Base-by-base conservation (phyloP, 1,284 basidiomycete genomes). In the Bondarzewia mesenterica region DNA sequence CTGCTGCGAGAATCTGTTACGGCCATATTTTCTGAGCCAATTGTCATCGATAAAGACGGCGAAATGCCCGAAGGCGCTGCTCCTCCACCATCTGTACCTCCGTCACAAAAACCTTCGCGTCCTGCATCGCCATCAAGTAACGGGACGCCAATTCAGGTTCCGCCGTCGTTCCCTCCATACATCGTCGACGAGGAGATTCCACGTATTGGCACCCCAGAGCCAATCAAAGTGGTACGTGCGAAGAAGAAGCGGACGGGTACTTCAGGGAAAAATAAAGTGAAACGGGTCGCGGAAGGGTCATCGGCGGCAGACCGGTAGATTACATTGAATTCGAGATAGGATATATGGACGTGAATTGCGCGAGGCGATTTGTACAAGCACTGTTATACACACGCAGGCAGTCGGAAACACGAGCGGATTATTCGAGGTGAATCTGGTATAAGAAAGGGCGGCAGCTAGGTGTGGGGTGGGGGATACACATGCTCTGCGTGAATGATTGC, bases 21-120 rank as follows among this genome's bases (percentile, higher is more conserved):
- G 15, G 12, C 20, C 32, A 40, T 46, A 20, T 45, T 59, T 16
- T 51, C 57, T 40, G 63, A 61, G 46, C 51, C 60, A 14, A 87
- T 79, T 52, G 67, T 78, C 20, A 78, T 94, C 54, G 89, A 93
- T 55, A 78, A 77, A 56, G 76, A 81, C 0, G 92, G 92, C 2
- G 91, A 93, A 64, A 89, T 93, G 85, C 93, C 91, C 2, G 75
- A 77, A 38, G 76, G 79, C 26, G 73, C 71, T 51, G 41, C 52
- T 55, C 46, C 52, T 47, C 42, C 52, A n/a, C 4, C 23, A 26
- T 29, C 42, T 46, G 29, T 54, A 7, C 50, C 62, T 21, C 52
- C 51, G 27, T 47, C 35, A 57, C 54, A 35, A 46, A 57, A 25
- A 44, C 52, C 49, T 21, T 57, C 60, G 5, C 59, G 57, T 14